Base-by-base conservation (phyloP, 1,284 basidiomycete genomes). In the Rhizopogon hawkerae region DNA sequence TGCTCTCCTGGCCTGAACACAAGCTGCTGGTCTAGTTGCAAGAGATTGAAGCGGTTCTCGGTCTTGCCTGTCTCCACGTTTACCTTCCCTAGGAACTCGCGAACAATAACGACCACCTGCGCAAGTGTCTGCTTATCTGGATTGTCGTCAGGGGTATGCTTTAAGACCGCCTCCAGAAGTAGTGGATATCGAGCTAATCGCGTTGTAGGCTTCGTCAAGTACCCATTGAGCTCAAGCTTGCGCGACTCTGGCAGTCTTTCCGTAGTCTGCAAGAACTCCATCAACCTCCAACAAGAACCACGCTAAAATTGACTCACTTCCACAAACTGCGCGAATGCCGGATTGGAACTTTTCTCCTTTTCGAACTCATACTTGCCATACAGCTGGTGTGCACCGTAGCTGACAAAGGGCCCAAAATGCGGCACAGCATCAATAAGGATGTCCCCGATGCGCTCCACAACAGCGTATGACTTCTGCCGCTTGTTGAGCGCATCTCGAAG, bases 311-410 rank as follows among this genome's bases (percentile, higher is more conserved):
- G 2, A 65, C 81, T 35, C 57, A 91, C 90, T 75, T 98, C 96
- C 42, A 98, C 96, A 69, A 98, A 99, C 58, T 83, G 82, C 48
- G 92, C 87, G 71, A 99, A 99, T n/a, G 83, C 86, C 1, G 87
- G 79, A 70, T 99, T 98, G 45, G 83, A 77, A 46, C 79, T 83
- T 75, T 97, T 98, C 73, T 98, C 96, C 76, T 93, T 95, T 73
- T 98, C 96, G 65, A 98, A 98, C 70, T 97, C 92, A 66, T 93
- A 97, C 69, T 98, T 98, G 16, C 95, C 96, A 65, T 96, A 98
- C 50, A 98, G 73, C 66, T 98, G 96, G 66, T 98, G 94, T 6
- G 93, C 85, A 38, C 96, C 96, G 61, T 98, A 99, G 41, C 82
- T 81, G 47, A 98, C 93, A 61, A 98, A 98, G 1, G 93, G 92